phyloP scores from a whole-genome alignment of 306 rosid species.

The Benincasa hispida region DNA sequence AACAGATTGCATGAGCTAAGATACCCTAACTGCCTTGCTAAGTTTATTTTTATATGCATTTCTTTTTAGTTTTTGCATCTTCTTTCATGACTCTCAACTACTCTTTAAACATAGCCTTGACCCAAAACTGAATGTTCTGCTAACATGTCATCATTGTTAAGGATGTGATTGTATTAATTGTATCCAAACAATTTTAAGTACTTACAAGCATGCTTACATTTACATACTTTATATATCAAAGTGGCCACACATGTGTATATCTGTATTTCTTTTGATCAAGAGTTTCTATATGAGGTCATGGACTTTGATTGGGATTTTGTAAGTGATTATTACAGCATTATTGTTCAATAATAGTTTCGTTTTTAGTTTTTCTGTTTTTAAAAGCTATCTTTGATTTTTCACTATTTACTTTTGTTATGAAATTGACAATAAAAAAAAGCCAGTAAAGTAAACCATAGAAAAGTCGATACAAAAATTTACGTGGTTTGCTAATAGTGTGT shows the following conservation, averaged over 20 bases:
- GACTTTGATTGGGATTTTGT: background rate
- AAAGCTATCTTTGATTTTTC: too few species aligned
- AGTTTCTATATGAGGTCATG: background rate
- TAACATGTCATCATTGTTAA: background rate
- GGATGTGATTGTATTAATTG: background rate
- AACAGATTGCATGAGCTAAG: slow-evolving; percentile 71
- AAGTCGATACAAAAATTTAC: too few species aligned
- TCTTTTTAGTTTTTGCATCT: slow-evolving; percentile 23
- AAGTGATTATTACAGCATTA: too few species aligned
- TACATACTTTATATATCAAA: background rate
- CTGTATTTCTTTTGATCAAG: background rate
- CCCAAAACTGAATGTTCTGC: slow-evolving; percentile 3
- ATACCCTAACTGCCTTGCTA: slow-evolving; percentile 51
- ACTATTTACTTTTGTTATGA: too few species aligned
- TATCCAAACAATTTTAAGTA: background rate
- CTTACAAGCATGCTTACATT: slow-evolving; percentile 2
- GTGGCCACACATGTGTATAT: background rate
- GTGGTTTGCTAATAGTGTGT: too few species aligned
- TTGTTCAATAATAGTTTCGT: too few species aligned
- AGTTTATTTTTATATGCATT: slow-evolving; percentile 23
- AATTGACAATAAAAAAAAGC: too few species aligned
- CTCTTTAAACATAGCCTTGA: slow-evolving; percentile 15
- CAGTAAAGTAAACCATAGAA: too few species aligned
- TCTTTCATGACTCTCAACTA: slow-evolving; percentile 46
- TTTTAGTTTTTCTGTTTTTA: too few species aligned